Conservation (phyloP, 176 grass and related monocot genomes). For the Eremochloa ophiuroides region DNA sequence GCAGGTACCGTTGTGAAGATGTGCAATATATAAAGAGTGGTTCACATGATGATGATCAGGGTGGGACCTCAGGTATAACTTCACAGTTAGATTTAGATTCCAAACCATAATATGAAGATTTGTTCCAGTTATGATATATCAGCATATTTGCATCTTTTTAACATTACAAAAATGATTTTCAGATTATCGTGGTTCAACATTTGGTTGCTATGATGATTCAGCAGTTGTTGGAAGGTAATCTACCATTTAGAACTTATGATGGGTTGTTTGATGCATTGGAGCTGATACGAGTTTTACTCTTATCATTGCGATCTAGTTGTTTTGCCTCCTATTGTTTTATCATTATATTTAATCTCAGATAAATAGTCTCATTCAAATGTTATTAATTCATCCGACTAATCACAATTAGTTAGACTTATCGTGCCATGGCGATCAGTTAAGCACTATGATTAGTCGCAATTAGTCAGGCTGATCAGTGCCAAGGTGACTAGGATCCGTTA, state of each 20-base stretch:
- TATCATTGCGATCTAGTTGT: background rate
- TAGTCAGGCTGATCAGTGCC: too few species aligned
- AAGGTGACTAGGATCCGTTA: too few species aligned
- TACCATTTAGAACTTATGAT: background rate
- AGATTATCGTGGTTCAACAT: background rate
- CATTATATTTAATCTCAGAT: background rate
- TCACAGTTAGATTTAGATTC: background rate
- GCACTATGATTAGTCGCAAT: too few species aligned
- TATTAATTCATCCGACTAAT: too few species aligned
- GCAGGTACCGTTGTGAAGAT: background rate
- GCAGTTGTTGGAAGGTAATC: background rate
- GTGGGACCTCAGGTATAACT: background rate
- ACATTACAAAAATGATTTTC: background rate
- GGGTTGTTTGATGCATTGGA: background rate
- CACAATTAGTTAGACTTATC: too few species aligned
- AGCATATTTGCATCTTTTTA: background rate
- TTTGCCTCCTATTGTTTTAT: background rate
- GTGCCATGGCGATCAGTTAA: too few species aligned
- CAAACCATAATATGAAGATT: background rate
- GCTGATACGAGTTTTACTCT: background rate
- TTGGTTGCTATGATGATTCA: background rate
- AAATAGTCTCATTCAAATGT: background rate
- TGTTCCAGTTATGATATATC: background rate
- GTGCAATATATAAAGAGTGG: background rate
- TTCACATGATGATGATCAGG: background rate